These are phyloP conservation scores for Lasiosphaeris hirsuta DNA, from an alignment of 495 filamentous ascomycete species.

Conservation along the genomic window DNA sequence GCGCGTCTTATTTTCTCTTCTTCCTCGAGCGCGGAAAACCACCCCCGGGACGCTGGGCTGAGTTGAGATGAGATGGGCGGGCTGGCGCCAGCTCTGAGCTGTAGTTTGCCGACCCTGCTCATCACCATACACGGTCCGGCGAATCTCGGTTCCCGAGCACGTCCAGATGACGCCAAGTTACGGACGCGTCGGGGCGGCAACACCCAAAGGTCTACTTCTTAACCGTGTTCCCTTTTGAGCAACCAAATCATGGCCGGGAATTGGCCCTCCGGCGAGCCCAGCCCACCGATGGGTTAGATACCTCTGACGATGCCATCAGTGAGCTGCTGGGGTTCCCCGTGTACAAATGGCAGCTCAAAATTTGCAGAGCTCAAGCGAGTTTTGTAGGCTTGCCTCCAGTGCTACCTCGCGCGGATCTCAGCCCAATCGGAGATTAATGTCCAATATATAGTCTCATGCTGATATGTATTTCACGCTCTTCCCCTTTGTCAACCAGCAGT, in stretches of 20 bases:
- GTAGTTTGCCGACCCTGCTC: constrained; percentile 5
- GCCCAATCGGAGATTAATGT: constrained; percentile 21
- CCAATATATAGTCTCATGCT: constrained; percentile 21
- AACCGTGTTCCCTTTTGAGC: neutral
- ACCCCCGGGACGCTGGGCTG: neutral
- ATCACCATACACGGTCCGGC: too few relatives aligned
- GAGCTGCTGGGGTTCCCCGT: neutral
- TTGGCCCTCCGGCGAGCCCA: neutral
- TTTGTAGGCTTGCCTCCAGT: constrained; percentile 2
- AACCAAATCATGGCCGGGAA: neutral
- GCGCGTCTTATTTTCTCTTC: too few relatives aligned
- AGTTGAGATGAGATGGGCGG: neutral
- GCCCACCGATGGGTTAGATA: neutral
- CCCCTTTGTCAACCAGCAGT: neutral
- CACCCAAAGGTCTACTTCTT: too few relatives aligned
- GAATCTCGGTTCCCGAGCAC: too few relatives aligned
- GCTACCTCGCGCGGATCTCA: constrained; percentile 8
- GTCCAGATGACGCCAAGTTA: too few relatives aligned
- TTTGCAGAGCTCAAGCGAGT: constrained; percentile 16
- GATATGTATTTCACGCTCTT: neutral
- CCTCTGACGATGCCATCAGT: neutral
- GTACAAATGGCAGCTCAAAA: neutral
- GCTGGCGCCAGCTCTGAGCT: neutral
- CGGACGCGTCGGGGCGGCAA: too few relatives aligned
- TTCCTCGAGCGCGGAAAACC: too few relatives aligned